A percentile compares a stretch with the other conserved stretches of the same genome.
phyloP scores from a whole-genome alignment of 768 basidiomycete genomes.

The Amanita jacksonii region DNA sequence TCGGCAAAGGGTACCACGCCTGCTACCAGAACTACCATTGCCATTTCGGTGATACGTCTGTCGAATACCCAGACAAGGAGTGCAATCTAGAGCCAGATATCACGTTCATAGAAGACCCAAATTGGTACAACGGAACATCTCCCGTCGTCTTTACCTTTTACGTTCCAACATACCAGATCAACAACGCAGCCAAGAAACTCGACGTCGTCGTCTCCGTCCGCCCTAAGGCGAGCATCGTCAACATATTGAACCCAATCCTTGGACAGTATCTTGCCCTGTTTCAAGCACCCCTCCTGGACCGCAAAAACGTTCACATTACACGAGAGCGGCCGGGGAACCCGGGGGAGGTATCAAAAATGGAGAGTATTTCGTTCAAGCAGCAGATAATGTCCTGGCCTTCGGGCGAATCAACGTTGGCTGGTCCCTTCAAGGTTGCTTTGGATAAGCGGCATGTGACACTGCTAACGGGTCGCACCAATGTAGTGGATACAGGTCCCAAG shows the following conservation, averaged over 20 bases:
- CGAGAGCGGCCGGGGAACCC: constrained; percentile 5
- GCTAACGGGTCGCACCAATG: constrained; percentile 15
- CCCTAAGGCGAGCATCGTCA: neutral
- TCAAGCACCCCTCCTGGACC: constrained; percentile 17
- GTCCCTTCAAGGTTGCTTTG: neutral
- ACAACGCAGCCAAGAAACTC: constrained; percentile 5
- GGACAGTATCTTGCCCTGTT: constrained; percentile 17
- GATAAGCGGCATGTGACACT: constrained; percentile 6
- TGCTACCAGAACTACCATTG: constrained; percentile 12
- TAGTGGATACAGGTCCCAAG: constrained; percentile 13
- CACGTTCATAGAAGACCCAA: constrained; percentile 13
- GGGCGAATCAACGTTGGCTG: neutral
- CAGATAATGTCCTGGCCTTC: neutral
- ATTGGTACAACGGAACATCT: constrained; percentile 15
- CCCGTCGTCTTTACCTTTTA: constrained; percentile 16
- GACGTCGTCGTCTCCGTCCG: constrained; percentile 12
- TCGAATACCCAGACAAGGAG: constrained; percentile 6
- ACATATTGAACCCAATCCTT: constrained; percentile 11
- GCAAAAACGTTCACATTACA: constrained; percentile 14
- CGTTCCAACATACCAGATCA: constrained; percentile 18
- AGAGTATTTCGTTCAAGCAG: neutral
- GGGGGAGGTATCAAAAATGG: constrained; percentile 4
- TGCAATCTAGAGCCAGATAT: constrained; percentile 6
- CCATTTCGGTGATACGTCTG: neutral
- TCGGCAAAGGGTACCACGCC: constrained; percentile 3